Evolutionary conservation across 2,329 filamentous ascomycete genomes (phyloP).

Genomic region (Colletotrichum sansevieriae): DNA sequence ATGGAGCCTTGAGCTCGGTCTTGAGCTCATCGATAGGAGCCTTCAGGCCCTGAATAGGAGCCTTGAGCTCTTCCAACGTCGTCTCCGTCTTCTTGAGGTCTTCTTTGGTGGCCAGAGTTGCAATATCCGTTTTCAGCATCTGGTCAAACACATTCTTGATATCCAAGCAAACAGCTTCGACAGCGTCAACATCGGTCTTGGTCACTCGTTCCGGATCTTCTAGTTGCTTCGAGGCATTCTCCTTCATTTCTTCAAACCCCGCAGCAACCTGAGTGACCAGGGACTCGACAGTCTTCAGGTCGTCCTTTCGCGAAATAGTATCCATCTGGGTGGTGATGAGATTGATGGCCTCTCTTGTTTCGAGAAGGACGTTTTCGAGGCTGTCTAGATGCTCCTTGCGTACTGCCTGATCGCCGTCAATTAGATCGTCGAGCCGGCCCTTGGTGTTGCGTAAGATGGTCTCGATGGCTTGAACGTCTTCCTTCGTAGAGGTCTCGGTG

Average conservation of each 20-base stretch:
- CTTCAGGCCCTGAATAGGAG: slow-evolving; percentile 25
- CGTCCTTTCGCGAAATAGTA: slow-evolving; percentile 80
- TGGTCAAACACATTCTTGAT: slow-evolving; percentile 84
- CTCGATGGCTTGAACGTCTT: slow-evolving; percentile 92
- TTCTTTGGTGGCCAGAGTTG: slow-evolving; percentile 79
- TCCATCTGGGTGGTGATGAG: slow-evolving; percentile 77
- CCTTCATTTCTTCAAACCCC: slow-evolving; percentile 80
- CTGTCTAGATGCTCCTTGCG: slow-evolving; percentile 74
- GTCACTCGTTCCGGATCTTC: slow-evolving; percentile 76
- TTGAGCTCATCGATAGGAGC: slow-evolving; percentile 27
- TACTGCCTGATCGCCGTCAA: slow-evolving; percentile 79
- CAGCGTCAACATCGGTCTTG: slow-evolving; percentile 85
- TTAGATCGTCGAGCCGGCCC: slow-evolving; percentile 82
- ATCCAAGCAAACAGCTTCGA: slow-evolving; percentile 86
- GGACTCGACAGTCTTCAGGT: slow-evolving; percentile 81
- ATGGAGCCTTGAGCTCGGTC: slow-evolving; percentile 37
- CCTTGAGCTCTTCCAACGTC: slow-evolving; percentile 61
- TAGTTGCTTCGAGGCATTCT: slow-evolving; percentile 64
- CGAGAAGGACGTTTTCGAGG: slow-evolving; percentile 75
- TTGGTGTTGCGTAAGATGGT: slow-evolving; percentile 92
- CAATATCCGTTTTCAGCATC: slow-evolving; percentile 78
- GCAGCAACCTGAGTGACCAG: slow-evolving; percentile 83
- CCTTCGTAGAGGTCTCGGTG: slow-evolving; percentile 73
- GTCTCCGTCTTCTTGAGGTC: slow-evolving; percentile 79
- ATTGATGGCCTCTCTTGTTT: slow-evolving; percentile 80